Evolutionary conservation across 2,329 filamentous ascomycete genomes (phyloP).

Genomic region (Trichoderma sp.): DNA sequence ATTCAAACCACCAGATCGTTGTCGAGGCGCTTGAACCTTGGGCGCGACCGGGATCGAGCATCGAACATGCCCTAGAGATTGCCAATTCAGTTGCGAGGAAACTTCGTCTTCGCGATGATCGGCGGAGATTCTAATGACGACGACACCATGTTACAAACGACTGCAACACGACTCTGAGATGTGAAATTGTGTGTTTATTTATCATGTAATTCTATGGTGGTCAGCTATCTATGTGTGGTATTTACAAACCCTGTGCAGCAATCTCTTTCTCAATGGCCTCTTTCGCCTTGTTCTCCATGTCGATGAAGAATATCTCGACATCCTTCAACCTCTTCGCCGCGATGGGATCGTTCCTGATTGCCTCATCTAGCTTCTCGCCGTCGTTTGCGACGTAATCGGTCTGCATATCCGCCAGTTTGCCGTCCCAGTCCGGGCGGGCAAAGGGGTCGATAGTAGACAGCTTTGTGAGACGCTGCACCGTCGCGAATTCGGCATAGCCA

Average conservation of each 20-base stretch:
- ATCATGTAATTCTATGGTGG: neutral
- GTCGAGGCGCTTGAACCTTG: constrained; percentile 22
- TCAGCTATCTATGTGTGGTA: neutral
- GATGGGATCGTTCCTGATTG: constrained; percentile 39
- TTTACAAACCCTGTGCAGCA: constrained; percentile 8
- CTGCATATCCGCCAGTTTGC: constrained; percentile 39
- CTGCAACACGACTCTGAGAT: neutral
- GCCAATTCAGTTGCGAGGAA: constrained; percentile 17
- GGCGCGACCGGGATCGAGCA: constrained; percentile 24
- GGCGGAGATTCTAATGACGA: neutral
- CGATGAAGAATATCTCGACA: constrained; percentile 40
- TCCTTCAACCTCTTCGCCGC: constrained; percentile 36
- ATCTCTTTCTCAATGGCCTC: constrained; percentile 29
- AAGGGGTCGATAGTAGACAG: constrained; percentile 43
- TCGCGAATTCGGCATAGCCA: constrained; percentile 26
- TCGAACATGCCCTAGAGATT: constrained; percentile 23
- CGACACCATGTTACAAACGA: neutral
- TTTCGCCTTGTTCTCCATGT: constrained; percentile 35
- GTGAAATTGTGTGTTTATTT: neutral
- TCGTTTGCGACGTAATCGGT: constrained; percentile 47
- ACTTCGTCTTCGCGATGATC: constrained; percentile 3
- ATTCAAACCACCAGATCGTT: constrained; percentile 9
- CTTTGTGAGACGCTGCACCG: constrained; percentile 35
- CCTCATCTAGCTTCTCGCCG: constrained; percentile 34
- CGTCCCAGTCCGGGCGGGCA: constrained; percentile 38